Conservation (phyloP, 352 stramenopile genomes). For the Phytopythium kandeliae region DNA sequence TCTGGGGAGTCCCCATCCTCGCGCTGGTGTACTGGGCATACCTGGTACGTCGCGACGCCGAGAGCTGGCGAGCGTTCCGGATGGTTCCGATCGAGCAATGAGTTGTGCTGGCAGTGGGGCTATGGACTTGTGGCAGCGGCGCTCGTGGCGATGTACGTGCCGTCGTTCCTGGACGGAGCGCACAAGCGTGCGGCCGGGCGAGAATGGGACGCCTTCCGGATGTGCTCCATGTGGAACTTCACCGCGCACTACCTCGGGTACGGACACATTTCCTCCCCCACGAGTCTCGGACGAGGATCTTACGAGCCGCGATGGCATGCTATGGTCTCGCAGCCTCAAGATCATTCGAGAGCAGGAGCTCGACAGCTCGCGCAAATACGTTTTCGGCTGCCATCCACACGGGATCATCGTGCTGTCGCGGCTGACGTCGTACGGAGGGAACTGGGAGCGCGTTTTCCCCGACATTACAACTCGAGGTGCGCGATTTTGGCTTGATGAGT, state of each 20-base stretch:
- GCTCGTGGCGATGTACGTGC: constrained; percentile 35
- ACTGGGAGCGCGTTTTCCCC: constrained; percentile 33
- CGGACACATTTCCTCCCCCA: not conserved
- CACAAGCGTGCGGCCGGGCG: constrained; percentile 31
- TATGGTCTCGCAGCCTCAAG: constrained; percentile 21
- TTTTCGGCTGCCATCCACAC: constrained; percentile 50
- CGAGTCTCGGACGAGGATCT: too few relatives aligned
- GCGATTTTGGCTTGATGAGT: constrained; percentile 6
- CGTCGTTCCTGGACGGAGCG: constrained; percentile 32
- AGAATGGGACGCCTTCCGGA: constrained; percentile 30
- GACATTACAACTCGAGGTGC: constrained; percentile 16
- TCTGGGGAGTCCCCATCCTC: constrained; percentile 27
- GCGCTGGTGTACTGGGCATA: constrained; percentile 31
- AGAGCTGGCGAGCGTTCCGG: not conserved
- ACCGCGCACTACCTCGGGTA: constrained; percentile 28
- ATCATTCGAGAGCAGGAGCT: constrained; percentile 34
- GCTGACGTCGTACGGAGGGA: constrained; percentile 34
- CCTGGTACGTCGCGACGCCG: constrained; percentile 8
- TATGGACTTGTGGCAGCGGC: constrained; percentile 27
- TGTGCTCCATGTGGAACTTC: constrained; percentile 25
- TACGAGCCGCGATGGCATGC: too few relatives aligned
- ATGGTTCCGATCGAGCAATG: not conserved
- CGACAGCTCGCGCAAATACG: constrained; percentile 22
- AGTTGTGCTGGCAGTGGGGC: constrained; percentile 11
- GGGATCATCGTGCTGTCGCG: constrained; percentile 48